Percentiles rank a stretch among this genome's conserved stretches.
Evolutionary conservation across 257 asterid genomes (phyloP).

Genomic region (Solanum stenotomum): DNA sequence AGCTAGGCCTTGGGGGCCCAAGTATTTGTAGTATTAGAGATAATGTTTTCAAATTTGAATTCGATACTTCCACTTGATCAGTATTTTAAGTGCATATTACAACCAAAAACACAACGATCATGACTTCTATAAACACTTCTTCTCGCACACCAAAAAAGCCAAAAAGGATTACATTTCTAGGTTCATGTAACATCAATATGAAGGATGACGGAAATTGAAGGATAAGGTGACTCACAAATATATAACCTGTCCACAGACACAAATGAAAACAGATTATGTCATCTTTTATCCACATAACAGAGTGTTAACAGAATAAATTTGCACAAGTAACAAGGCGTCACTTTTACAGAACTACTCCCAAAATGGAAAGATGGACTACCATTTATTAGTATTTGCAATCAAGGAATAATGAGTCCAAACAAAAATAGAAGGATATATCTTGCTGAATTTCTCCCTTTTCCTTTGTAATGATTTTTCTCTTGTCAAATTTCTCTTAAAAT

Average conservation of each 20-base stretch:
- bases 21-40: background rate
- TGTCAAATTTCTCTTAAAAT: background rate
- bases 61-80: background rate
- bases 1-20: too few species aligned
- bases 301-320: background rate
- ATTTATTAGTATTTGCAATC: background rate
- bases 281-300: background rate
- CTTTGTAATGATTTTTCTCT: background rate
- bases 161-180: background rate
- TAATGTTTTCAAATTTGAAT: background rate
- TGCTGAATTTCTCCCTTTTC: background rate
- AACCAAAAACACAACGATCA: background rate
- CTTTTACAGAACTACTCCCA: background rate
- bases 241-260: background rate
- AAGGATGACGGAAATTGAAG: background rate
- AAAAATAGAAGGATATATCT: background rate
- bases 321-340: background rate
- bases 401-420: background rate
- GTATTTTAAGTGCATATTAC: background rate
- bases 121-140: background rate
- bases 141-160: background rate
- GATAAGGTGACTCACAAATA: background rate
- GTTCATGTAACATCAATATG: background rate
- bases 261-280: background rate
- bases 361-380: background rate